Percentiles rank a stretch among this genome's conserved stretches.
phyloP scores from a whole-genome alignment of 352 stramenopile genomes.

The Globisporangium spiculum region DNA sequence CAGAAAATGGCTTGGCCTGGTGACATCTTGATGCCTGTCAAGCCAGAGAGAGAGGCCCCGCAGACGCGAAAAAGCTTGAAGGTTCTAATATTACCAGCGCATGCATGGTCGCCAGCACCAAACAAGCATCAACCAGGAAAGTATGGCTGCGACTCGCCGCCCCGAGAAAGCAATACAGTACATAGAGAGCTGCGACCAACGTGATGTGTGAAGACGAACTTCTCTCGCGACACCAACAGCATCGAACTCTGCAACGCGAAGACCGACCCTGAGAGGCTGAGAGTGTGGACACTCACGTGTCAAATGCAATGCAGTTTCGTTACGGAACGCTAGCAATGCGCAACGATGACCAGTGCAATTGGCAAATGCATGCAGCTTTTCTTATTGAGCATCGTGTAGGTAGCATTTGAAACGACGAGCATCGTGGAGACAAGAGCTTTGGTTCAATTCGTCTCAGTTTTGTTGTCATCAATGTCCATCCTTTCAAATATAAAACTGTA shows the following conservation, averaged over 20 bases:
- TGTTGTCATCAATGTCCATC: neutral
- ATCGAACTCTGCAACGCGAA: neutral
- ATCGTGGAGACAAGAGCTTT: neutral
- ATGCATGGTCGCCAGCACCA: neutral
- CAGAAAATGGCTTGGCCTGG: neutral
- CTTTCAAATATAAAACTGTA: neutral
- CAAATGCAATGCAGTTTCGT: neutral
- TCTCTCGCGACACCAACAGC: neutral
- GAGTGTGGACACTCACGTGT: neutral
- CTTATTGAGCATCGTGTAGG: neutral
- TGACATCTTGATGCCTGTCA: slow-evolving; percentile 5
- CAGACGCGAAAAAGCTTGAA: neutral
- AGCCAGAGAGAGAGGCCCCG: neutral
- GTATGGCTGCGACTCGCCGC: neutral
- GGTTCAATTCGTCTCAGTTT: neutral
- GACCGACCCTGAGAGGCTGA: too few relatives aligned
- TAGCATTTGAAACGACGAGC: neutral
- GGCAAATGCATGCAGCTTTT: neutral
- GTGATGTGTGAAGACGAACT: neutral
- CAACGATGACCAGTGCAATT: neutral
- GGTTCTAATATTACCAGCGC: neutral
- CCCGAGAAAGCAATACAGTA: neutral
- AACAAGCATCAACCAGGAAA: neutral
- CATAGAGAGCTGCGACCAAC: neutral
- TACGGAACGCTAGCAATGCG: neutral